phyloP scores from a whole-genome alignment of 2,329 filamentous ascomycete species.

The Diaporthe sp. region DNA sequence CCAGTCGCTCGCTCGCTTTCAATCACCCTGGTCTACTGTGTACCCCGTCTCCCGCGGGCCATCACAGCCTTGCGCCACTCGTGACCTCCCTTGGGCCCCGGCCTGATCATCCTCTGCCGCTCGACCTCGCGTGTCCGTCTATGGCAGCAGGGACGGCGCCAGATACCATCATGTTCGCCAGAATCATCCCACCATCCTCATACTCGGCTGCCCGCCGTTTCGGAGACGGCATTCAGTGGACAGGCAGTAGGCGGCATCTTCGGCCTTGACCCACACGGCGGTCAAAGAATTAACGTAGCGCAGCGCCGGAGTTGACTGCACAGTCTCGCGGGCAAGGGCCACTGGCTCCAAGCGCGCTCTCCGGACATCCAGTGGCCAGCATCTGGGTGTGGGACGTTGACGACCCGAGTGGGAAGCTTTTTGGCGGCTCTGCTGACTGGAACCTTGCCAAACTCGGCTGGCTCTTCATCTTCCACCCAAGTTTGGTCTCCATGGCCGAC shows the following conservation, averaged over 20 bases:
- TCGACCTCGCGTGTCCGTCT: not conserved
- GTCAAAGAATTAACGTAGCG: not conserved
- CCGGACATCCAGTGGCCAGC: not conserved
- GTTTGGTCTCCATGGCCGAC: not conserved
- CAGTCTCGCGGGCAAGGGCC: not conserved
- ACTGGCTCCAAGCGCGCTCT: not conserved
- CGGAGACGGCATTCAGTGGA: not conserved
- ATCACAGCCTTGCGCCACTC: constrained; percentile 16
- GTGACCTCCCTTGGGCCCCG: not conserved
- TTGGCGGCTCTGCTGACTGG: constrained; percentile 11
- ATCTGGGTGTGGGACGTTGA: not conserved
- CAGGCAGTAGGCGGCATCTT: not conserved
- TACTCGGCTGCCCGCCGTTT: not conserved
- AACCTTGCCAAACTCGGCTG: not conserved
- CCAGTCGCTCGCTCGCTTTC: not conserved
- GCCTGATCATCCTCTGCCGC: not conserved
- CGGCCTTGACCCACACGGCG: not conserved
- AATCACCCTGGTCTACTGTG: not conserved
- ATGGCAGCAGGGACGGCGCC: not conserved
- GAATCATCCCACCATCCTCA: constrained; percentile 12
- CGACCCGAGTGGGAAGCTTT: not conserved
- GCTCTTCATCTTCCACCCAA: not conserved
- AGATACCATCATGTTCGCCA: not conserved
- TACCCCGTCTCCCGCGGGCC: not conserved
- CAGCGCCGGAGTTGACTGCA: not conserved